Conservation (phyloP, 116 monocot genomes). For the Zostera marina region DNA sequence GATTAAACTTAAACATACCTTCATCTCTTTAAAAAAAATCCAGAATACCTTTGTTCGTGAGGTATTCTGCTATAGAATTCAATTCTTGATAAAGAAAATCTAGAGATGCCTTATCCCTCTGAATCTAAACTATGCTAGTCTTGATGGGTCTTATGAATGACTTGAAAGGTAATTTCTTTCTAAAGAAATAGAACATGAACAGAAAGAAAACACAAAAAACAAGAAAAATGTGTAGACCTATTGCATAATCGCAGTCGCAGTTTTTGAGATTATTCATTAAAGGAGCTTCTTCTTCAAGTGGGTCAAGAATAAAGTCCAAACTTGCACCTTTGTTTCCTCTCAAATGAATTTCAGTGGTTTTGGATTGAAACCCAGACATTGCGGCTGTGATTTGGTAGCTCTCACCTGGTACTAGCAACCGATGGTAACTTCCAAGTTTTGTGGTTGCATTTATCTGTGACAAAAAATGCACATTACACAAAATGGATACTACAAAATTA, state of each 20-base stretch:
- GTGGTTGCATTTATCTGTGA: conserved; percentile 55
- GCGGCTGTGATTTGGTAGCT: conserved; percentile 62
- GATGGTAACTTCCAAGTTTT: conserved; percentile 63
- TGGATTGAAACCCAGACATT: conserved; percentile 48
- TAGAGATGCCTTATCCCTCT: too few relatives aligned
- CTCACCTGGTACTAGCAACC: conserved; percentile 53
- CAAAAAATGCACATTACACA: not conserved
- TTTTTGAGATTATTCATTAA: conserved; percentile 1
- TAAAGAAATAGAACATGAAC: conserved; percentile 38
- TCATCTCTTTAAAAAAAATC: too few relatives aligned
- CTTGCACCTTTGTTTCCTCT: conserved; percentile 27
- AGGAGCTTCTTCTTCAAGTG: conserved; percentile 5
- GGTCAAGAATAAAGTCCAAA: conserved; percentile 75
- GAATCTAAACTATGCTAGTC: not conserved
- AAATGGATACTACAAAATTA: too few relatives aligned
- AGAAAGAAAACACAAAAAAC: conserved; percentile 19
- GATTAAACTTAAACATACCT: too few relatives aligned
- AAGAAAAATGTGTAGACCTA: conserved; percentile 11
- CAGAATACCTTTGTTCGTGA: too few relatives aligned
- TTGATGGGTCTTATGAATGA: not conserved
- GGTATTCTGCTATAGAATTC: too few relatives aligned
- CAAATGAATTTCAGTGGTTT: conserved; percentile 39
- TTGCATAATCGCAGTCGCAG: conserved; percentile 19
- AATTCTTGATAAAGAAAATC: too few relatives aligned
- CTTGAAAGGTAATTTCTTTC: conserved; percentile 21